phyloP scores from a whole-genome alignment of 495 filamentous ascomycete genomes.

The Cercophora scortea region DNA sequence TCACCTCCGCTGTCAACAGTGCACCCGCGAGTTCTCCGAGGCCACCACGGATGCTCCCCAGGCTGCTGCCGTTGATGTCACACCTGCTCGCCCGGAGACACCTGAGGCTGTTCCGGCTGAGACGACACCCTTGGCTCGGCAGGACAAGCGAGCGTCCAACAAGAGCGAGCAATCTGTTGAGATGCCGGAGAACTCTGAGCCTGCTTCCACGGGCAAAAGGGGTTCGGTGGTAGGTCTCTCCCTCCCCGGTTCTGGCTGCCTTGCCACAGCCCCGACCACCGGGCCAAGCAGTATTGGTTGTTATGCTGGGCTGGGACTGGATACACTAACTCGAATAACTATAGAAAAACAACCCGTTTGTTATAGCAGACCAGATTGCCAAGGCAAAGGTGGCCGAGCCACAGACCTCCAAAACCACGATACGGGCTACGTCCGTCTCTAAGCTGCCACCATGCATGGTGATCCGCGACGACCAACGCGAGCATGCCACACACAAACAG shows the following conservation, averaged over 20 bases:
- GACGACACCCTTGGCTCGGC: no score
- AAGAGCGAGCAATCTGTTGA: no score
- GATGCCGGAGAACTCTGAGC: no score
- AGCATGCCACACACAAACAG: no score
- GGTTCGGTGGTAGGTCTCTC: no score
- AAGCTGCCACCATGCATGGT: background rate
- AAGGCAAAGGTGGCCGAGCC: constrained; percentile 6
- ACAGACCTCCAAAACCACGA: background rate
- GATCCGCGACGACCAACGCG: no score
- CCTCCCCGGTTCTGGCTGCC: no score
- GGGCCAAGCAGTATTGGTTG: no score
- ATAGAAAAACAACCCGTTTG: constrained; percentile 18
- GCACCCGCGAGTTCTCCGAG: constrained; percentile 1
- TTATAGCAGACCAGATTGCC: constrained; percentile 18
- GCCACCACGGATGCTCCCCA: background rate
- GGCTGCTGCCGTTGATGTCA: background rate
- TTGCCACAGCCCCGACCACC: no score
- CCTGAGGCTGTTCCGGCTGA: background rate
- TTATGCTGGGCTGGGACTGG: background rate
- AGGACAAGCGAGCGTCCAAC: no score
- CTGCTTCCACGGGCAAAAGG: no score
- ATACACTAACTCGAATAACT: background rate
- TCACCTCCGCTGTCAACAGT: constrained; percentile 27
- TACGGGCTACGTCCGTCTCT: background rate
- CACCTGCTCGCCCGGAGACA: background rate